phyloP scores from a whole-genome alignment of 495 filamentous ascomycete species.

The Amphirosellinia nigrospora region DNA sequence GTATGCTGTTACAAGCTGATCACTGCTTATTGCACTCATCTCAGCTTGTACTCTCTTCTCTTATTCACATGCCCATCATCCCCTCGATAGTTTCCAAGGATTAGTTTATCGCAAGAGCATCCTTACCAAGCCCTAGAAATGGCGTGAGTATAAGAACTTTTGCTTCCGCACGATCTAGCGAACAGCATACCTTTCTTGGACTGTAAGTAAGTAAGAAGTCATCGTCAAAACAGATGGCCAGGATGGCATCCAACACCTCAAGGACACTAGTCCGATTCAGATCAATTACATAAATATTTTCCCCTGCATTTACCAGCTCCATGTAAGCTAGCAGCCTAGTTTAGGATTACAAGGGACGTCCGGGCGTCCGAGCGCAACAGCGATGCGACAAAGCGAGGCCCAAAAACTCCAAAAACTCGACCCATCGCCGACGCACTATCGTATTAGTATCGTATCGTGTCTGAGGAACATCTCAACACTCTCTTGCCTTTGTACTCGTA shows the following conservation, averaged over 20 bases:
- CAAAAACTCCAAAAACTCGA: background rate
- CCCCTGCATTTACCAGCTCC: background rate
- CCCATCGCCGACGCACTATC: background rate
- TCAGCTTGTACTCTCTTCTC: background rate
- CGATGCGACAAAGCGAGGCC: background rate
- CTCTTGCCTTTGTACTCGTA: background rate
- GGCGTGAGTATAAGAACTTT: background rate
- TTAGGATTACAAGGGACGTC: slow-evolving; percentile 6
- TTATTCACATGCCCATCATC: background rate
- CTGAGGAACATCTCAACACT: background rate
- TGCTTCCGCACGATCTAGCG: background rate
- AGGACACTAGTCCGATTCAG: background rate
- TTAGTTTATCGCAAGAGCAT: too few species aligned
- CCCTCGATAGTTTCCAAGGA: background rate
- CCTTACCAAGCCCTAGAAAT: background rate
- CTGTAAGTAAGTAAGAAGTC: background rate
- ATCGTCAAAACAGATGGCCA: background rate
- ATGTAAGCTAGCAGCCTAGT: background rate
- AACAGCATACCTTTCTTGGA: background rate
- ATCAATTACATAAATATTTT: background rate
- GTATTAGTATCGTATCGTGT: background rate
- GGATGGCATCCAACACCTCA: background rate
- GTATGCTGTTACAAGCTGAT: background rate
- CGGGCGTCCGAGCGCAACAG: slow-evolving; percentile 8
- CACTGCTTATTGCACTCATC: background rate